These are phyloP conservation scores for Bolboschoenoplectus hybrid DNA, from an alignment of 202 grass and related monocot species.

Conservation along the genomic window DNA sequence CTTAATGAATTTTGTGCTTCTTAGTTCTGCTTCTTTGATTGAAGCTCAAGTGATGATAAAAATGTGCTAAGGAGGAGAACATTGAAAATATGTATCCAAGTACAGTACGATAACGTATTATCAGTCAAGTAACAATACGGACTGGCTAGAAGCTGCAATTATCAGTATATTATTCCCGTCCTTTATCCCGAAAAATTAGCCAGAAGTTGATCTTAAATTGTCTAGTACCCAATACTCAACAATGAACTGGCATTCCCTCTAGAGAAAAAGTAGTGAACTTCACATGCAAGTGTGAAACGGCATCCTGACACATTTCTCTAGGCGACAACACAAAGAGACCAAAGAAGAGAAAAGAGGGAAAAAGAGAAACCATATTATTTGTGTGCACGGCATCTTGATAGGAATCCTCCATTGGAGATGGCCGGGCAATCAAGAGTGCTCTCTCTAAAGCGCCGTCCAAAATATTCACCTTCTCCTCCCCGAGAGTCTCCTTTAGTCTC, in stretches of 20 bases:
- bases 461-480: slow-evolving; percentile 56
- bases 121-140: not conserved
- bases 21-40: not conserved
- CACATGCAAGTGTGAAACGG: not conserved
- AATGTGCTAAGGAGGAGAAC: not conserved
- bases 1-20: not conserved
- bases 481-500: slow-evolving; percentile 56
- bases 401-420: slow-evolving; percentile 38
- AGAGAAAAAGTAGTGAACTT: not conserved
- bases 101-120: not conserved
- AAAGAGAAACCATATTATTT: slow-evolving; percentile 59
- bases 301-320: not conserved
- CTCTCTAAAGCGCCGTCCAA: slow-evolving; percentile 53
- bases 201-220: not conserved
- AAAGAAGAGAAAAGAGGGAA: not conserved
- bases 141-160: not conserved
- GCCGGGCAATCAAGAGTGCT: slow-evolving; percentile 42
- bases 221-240: not conserved
- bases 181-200: not conserved
- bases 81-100: not conserved
- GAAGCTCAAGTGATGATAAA: not conserved
- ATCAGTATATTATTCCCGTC: not conserved
- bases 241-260: not conserved
- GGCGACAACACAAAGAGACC: not conserved
- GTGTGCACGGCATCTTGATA: slow-evolving; percentile 52